These are phyloP conservation scores for Epichloe hybrida DNA, from an alignment of 2,329 filamentous ascomycete species.

Conservation along the genomic window DNA sequence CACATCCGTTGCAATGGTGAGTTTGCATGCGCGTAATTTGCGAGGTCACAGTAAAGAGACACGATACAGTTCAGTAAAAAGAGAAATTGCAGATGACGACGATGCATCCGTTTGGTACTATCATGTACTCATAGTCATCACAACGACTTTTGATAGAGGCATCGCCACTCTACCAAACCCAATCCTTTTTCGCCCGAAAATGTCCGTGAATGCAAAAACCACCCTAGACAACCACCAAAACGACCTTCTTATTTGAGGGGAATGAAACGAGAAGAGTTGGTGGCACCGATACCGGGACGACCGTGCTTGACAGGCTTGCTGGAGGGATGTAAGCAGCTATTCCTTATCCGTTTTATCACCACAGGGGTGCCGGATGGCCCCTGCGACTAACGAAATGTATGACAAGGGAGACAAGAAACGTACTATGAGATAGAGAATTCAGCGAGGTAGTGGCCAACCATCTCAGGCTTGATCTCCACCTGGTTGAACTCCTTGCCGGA, in stretches of 20 bases:
- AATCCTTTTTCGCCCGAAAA: slow-evolving; percentile 43
- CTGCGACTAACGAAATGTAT: no score
- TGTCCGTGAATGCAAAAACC: slow-evolving; percentile 45
- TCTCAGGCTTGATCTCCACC: slow-evolving; percentile 99
- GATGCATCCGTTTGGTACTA: slow-evolving; percentile 30
- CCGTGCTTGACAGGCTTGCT: slow-evolving; percentile 99
- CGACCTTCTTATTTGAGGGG: slow-evolving; percentile 89
- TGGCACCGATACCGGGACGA: slow-evolving; percentile 99
- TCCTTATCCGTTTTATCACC: not conserved
- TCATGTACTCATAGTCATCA: slow-evolving; percentile 30
- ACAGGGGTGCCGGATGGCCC: no score
- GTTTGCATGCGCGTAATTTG: not conserved
- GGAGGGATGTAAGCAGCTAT: slow-evolving; percentile 34
- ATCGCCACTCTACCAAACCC: slow-evolving; percentile 37
- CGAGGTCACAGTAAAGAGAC: not conserved
- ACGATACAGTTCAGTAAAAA: not conserved
- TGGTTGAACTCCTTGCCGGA: slow-evolving; percentile 99
- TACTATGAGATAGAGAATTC: slow-evolving; percentile 99
- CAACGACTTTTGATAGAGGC: slow-evolving; percentile 31
- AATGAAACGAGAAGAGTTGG: slow-evolving; percentile 99
- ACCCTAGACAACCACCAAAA: slow-evolving; percentile 25
- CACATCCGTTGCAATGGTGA: not conserved
- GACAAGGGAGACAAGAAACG: slow-evolving; percentile 25
- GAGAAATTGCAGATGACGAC: slow-evolving; percentile 14
- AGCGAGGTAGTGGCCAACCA: slow-evolving; percentile 98